phyloP scores from a whole-genome alignment of 2,329 filamentous ascomycete species.

The Aspergillus arachidicola region DNA sequence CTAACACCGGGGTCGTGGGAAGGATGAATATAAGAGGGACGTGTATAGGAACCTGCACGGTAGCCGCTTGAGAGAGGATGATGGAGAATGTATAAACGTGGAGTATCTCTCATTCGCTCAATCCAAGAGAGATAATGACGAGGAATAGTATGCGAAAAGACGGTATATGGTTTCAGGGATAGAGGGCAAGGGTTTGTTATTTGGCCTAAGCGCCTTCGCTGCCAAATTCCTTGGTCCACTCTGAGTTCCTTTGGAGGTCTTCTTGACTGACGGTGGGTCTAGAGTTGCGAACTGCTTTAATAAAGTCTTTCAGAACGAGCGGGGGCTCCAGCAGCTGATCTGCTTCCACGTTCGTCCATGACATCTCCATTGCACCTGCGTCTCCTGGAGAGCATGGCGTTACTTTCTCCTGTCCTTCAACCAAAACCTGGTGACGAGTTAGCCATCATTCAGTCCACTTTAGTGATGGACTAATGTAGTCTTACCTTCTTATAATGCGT shows the following conservation, averaged over 20 bases:
- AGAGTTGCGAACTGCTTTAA: constrained; percentile 85
- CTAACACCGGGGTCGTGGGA: constrained; percentile 31
- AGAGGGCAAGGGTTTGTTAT: background rate
- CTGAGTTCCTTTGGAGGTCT: constrained; percentile 79
- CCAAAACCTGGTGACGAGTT: constrained; percentile 60
- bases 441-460: background rate
- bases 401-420: constrained; percentile 61
- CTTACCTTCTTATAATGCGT: constrained; percentile 94
- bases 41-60: background rate
- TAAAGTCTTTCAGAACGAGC: constrained; percentile 86
- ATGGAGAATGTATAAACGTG: background rate
- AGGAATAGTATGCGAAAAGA: background rate
- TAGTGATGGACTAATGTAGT: background rate
- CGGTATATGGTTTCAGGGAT: background rate
- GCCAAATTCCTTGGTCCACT: constrained; percentile 96
- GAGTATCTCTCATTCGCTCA: background rate
- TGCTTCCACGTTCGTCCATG: constrained; percentile 82
- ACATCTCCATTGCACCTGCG: constrained; percentile 83
- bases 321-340: constrained; percentile 85
- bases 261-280: constrained; percentile 87
- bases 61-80: background rate
- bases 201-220: constrained; percentile 71
- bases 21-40: background rate
- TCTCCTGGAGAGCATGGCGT: constrained; percentile 96
- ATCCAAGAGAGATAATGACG: background rate